A percentile compares a stretch with the other conserved stretches of the same genome.
Conservation (phyloP, 129 eudicot genomes). For the Tanacetum coccineum region DNA sequence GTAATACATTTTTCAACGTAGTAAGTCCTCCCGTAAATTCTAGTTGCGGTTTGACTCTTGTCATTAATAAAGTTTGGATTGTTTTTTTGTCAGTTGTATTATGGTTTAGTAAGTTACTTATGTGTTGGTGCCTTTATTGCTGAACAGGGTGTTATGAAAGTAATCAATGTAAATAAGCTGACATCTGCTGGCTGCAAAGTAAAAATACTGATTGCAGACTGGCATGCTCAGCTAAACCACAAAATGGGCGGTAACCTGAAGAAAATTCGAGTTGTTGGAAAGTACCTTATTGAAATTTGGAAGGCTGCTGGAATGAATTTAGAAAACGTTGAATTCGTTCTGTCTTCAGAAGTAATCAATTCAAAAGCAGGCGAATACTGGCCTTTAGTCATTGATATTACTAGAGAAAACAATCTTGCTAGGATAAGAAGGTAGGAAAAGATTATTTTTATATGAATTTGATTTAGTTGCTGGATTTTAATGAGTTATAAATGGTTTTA, state of each 20-base stretch:
- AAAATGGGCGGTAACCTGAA: conserved; percentile 63
- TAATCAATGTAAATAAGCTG: too few species aligned
- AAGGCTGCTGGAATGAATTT: conserved; percentile 66
- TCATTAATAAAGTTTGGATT: too few species aligned
- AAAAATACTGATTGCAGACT: too few species aligned
- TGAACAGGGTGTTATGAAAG: too few species aligned
- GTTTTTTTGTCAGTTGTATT: too few species aligned
- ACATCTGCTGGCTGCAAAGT: too few species aligned
- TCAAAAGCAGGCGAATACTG: conserved; percentile 61
- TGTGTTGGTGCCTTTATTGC: too few species aligned
- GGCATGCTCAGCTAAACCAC: conserved; percentile 2
- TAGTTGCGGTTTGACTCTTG: too few species aligned
- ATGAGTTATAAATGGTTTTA: background rate
- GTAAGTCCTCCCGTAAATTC: too few species aligned
- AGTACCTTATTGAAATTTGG: conserved; percentile 70
- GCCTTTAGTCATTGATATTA: conserved; percentile 73
- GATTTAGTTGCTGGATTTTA: too few species aligned
- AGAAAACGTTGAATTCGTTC: conserved; percentile 62
- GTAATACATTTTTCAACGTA: too few species aligned
- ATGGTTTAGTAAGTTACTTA: too few species aligned
- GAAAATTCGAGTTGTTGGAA: conserved; percentile 25
- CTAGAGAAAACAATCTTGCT: conserved; percentile 44
- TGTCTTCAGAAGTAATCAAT: conserved; percentile 67
- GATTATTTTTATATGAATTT: background rate
- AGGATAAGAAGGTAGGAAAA: conserved; percentile 39